phyloP scores from a whole-genome alignment of 225 moss, liverwort and hornwort genomes.

The Polytrichum formosum region DNA sequence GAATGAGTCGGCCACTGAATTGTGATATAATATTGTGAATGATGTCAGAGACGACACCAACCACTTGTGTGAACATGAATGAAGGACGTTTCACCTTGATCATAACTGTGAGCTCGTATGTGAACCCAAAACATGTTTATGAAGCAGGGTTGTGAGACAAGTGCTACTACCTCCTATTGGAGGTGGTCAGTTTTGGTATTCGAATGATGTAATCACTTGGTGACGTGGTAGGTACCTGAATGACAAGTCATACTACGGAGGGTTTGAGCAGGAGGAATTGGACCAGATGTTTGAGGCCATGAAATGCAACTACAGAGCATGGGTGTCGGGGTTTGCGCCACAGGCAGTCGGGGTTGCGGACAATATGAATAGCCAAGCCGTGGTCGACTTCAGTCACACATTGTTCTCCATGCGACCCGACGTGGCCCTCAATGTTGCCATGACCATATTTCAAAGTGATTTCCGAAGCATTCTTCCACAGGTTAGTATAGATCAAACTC shows the following conservation, averaged over 20 bases:
- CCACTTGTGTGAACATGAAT: too few species aligned
- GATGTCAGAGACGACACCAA: too few species aligned
- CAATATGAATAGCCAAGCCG: conserved; percentile 36
- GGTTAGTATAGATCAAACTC: conserved; percentile 10
- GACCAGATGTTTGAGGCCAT: conserved; percentile 51
- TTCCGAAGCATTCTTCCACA: conserved; percentile 26
- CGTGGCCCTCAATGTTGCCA: conserved; percentile 48
- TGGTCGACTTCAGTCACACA: conserved; percentile 48
- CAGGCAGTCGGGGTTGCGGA: conserved; percentile 22
- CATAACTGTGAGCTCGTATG: too few species aligned
- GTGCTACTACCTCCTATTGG: too few species aligned
- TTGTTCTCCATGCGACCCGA: conserved; percentile 53
- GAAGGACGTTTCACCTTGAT: too few species aligned
- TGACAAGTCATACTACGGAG: conserved; percentile 45
- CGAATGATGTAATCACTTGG: neutral
- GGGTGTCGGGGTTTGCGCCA: conserved; percentile 45
- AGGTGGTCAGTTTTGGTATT: neutral
- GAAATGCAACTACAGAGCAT: conserved; percentile 54
- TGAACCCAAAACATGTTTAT: too few species aligned
- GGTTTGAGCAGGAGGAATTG: conserved; percentile 54
- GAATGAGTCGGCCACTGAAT: too few species aligned
- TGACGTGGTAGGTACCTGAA: conserved; percentile 45
- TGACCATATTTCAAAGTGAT: conserved; percentile 51
- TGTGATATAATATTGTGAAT: too few species aligned
- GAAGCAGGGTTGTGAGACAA: too few species aligned